These are phyloP conservation scores for Pecoramyces ruminantium DNA, from an alignment of 192 early-diverging fungal species.

Conservation along the genomic window DNA sequence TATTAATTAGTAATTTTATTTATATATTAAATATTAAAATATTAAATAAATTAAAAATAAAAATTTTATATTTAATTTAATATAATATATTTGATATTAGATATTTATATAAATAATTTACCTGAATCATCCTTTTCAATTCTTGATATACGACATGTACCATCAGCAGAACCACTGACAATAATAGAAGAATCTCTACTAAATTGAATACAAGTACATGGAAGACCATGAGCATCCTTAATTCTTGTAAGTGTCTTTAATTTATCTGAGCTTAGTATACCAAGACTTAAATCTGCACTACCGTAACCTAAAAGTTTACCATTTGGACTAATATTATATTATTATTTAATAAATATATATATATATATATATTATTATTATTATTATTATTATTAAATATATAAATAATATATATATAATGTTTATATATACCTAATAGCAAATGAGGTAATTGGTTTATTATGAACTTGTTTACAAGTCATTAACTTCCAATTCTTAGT, in stretches of 20 bases:
- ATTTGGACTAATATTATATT: not conserved
- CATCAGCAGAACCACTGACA: not conserved
- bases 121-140: not conserved
- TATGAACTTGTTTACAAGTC: not conserved
- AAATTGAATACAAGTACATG: not conserved
- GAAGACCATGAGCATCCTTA: not conserved
- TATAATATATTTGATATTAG: too few species aligned
- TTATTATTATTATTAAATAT: too few species aligned
- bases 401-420: too few species aligned
- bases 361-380: too few species aligned
- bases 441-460: not conserved
- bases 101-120: not conserved
- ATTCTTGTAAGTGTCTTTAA: not conserved
- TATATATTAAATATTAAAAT: too few species aligned
- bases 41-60: too few species aligned
- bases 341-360: too few species aligned
- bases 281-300: not conserved
- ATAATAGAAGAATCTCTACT: not conserved
- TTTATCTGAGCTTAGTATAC: not conserved
- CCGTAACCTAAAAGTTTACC: not conserved
- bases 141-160: not conserved
- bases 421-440: not conserved
- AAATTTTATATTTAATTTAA: too few species aligned
- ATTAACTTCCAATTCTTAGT: not conserved
- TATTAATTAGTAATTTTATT: too few species aligned